These are phyloP conservation scores for Leptographium galeiforme DNA, from an alignment of 2,329 filamentous ascomycete genomes.

Conservation along the genomic window DNA sequence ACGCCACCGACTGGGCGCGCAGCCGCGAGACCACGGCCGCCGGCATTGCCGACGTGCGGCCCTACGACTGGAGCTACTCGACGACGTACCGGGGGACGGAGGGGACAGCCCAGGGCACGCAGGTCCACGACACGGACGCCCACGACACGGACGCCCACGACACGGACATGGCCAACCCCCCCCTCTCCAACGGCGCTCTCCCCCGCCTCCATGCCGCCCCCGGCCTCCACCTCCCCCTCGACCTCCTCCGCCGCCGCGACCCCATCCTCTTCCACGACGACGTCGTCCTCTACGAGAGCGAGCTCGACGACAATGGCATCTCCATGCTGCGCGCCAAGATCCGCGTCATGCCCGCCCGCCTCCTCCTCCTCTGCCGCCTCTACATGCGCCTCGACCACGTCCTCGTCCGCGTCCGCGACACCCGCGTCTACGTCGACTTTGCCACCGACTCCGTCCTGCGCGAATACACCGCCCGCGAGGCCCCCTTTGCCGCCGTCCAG, in stretches of 20 bases:
- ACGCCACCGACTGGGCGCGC: slow-evolving; percentile 72
- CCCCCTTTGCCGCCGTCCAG: slow-evolving; percentile 62
- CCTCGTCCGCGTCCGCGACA: slow-evolving; percentile 75
- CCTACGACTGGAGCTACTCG: slow-evolving; percentile 97
- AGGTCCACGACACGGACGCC: too few species aligned
- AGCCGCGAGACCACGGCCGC: slow-evolving; percentile 61
- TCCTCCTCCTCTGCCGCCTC: slow-evolving; percentile 73
- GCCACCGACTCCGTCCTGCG: slow-evolving; percentile 62
- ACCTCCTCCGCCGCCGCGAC: slow-evolving; percentile 75
- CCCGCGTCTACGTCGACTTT: slow-evolving; percentile 85
- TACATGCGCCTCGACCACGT: slow-evolving; percentile 93
- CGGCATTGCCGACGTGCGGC: slow-evolving; percentile 85
- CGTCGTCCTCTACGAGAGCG: slow-evolving; percentile 91
- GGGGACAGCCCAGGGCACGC: too few species aligned
- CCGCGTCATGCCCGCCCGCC: slow-evolving; percentile 77
- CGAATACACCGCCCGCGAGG: slow-evolving; percentile 85
- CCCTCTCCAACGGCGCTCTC: not conserved
- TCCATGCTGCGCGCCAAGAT: slow-evolving; percentile 82
- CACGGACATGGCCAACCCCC: too few species aligned
- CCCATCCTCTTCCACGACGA: slow-evolving; percentile 96
- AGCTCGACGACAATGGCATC: slow-evolving; percentile 95
- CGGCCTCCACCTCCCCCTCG: slow-evolving; percentile 52
- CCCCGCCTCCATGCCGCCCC: not conserved
- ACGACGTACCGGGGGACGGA: slow-evolving; percentile 70
- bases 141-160: too few species aligned